Base-by-base conservation (phyloP, 257 asterid genomes). In the Nicotiana tomentosiformis region DNA sequence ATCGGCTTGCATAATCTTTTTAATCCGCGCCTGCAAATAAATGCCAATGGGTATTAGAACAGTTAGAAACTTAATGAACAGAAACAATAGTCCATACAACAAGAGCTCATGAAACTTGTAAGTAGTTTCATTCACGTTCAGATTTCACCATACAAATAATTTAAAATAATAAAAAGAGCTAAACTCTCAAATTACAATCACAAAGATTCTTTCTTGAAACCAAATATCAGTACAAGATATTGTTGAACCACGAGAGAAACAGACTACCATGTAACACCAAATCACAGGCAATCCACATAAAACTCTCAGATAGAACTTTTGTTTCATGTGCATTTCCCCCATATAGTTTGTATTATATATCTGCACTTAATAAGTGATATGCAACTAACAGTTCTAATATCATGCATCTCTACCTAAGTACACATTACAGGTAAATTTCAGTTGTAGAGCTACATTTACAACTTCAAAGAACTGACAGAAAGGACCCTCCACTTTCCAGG, bases 1-100 rank as follows among this genome's bases (percentile, higher is more conserved):
- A 87, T 94, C 97, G 49, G 98, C 89, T 89, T 94, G 98, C 98
- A 94, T 94, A 61, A 94, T 94, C 88, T 92, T 94, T 85, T 94
- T 94, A 26, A 93, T 94, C 83, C 98, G 93, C 66, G 92, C 90
- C 97, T 93, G 90, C 84, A 82, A 86, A 70, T 4, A 49, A 74
- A 46, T 49, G 80, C 12, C 26, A 74, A 49, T 20, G 60, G 20
- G 12, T 74, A 66, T 61, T 66, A 81, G 66, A 66, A 18, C 66
- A 49, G 43, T 49, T 74, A 26, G 15, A 74, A 74, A 46, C 62
- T 20, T 20, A 3, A 43, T 43, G n/a, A 70, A 20, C 37, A 2
- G 65, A 20, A 43, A 81, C 56, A 5, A 17, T 66, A 81, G 51
- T 66, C 51, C 62, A 81, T 7, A 10, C 51, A 66, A 56, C 56